These are phyloP conservation scores for Geotrichum fermentans DNA, from an alignment of 1,139 yeast species.

Conservation along the genomic window DNA sequence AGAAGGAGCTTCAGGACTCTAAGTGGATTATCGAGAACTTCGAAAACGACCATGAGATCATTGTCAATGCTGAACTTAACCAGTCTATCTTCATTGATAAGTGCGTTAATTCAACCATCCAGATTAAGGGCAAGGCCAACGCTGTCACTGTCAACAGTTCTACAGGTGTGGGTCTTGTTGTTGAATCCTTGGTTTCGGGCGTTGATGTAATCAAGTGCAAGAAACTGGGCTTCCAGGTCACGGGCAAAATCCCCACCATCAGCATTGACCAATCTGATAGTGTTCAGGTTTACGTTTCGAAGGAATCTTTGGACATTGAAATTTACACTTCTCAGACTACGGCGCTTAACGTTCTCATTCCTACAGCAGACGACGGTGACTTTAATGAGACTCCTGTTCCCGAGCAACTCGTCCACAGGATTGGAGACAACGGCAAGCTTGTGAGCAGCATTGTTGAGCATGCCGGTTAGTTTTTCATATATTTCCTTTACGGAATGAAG, in stretches of 20 bases:
- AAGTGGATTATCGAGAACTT: conserved; percentile 86
- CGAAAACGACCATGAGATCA: conserved; percentile 55
- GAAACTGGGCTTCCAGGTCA: conserved; percentile 79
- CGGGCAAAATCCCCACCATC: conserved; percentile 75
- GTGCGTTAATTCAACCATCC: conserved; percentile 67
- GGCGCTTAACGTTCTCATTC: conserved; percentile 76
- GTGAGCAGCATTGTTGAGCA: conserved; percentile 54
- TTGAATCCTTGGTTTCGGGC: conserved; percentile 83
- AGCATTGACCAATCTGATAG: conserved; percentile 85
- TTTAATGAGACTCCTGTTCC: conserved; percentile 77
- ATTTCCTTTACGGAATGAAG: background rate
- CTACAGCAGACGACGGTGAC: conserved; percentile 56
- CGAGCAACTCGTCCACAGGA: conserved; percentile 74
- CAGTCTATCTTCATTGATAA: conserved; percentile 88
- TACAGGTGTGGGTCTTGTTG: conserved; percentile 64
- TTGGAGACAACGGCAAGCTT: conserved; percentile 45
- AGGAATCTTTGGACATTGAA: conserved; percentile 64
- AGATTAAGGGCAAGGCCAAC: conserved; percentile 85
- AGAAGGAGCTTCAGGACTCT: conserved; percentile 74
- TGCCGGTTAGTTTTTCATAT: conserved; percentile 41
- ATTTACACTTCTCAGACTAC: conserved; percentile 81
- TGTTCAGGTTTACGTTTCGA: conserved; percentile 73
- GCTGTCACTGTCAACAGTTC: conserved; percentile 79
- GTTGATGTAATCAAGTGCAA: conserved; percentile 78
- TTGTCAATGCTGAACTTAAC: conserved; percentile 72